A percentile compares a stretch with the other conserved stretches of the same genome.
These are phyloP conservation scores for Crithidia acanthocephali DNA, from an alignment of 208 protist genomes.

Conservation along the genomic window DNA sequence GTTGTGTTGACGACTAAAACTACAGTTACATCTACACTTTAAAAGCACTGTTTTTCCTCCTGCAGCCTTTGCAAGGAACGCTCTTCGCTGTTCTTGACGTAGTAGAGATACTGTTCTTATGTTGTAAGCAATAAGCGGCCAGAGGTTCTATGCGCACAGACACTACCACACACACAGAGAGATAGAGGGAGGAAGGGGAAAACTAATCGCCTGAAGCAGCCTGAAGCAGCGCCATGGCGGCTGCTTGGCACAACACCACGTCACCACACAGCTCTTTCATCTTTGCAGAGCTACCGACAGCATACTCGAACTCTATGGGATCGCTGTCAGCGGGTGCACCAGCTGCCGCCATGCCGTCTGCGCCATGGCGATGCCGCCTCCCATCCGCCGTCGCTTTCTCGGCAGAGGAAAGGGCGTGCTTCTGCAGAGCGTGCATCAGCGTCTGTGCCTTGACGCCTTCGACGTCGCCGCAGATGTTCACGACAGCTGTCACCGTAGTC, in stretches of 20 bases:
- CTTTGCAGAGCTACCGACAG: slow-evolving; percentile 1
- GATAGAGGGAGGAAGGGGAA: no score
- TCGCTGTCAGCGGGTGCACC: not conserved
- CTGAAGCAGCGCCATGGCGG: slow-evolving; percentile 21
- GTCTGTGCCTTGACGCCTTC: not conserved
- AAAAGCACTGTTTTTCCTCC: no score
- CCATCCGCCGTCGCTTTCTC: not conserved
- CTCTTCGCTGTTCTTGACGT: no score
- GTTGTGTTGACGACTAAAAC: no score
- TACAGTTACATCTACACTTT: no score
- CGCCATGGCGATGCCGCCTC: not conserved
- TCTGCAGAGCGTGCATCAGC: slow-evolving; percentile 15
- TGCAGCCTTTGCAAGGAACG: no score
- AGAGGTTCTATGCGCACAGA: no score
- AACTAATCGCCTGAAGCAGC: not conserved
- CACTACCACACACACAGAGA: no score
- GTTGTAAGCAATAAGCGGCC: no score
- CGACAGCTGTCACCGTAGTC: slow-evolving; percentile 5
- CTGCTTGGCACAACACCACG: slow-evolving; percentile 26
- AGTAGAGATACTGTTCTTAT: no score
- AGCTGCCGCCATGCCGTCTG: no score
- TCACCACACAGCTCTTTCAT: slow-evolving; percentile 21
- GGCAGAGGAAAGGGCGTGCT: slow-evolving; percentile 8
- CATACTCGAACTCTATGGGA: slow-evolving; percentile 21
- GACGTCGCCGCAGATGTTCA: slow-evolving; percentile 28